Conservation (phyloP, 192 early-diverging fungal genomes). For the Podila horticola region DNA sequence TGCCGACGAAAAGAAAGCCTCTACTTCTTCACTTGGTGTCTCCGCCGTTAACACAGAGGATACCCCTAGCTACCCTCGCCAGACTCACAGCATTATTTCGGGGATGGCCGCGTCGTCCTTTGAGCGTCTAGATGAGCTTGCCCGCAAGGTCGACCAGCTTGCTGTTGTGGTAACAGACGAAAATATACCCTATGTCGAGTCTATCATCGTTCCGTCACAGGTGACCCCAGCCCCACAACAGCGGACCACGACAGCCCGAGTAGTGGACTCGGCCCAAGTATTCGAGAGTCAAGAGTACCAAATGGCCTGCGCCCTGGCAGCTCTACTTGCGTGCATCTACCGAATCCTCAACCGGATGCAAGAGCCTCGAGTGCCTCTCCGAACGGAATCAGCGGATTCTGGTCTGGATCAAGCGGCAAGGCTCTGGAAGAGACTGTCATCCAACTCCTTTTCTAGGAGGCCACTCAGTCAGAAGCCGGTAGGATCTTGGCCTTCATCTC, state of each 20-base stretch:
- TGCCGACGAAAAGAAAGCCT: neutral
- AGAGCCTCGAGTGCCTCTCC: conserved; percentile 11
- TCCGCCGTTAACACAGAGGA: neutral
- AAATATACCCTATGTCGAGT: neutral
- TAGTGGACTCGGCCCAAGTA: conserved; percentile 24
- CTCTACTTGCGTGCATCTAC: conserved; percentile 60
- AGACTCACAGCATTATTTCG: conserved; percentile 9
- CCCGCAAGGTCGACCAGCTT: conserved; percentile 43
- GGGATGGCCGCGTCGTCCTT: conserved; percentile 33
- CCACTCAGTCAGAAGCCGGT: neutral
- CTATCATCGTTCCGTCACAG: conserved; percentile 12
- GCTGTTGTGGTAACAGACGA: conserved; percentile 8
- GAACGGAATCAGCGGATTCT: conserved; percentile 44
- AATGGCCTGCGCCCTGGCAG: conserved; percentile 65
- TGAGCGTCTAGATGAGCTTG: conserved; percentile 36
- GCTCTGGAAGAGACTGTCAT: conserved; percentile 43
- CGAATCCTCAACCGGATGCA: conserved; percentile 56
- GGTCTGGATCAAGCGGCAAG: conserved; percentile 39
- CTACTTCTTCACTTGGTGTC: neutral
- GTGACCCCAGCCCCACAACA: neutral
- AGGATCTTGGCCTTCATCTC: conserved; percentile 3
- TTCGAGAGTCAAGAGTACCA: conserved; percentile 61
- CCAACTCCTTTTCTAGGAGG: conserved; percentile 22
- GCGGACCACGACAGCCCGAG: neutral
- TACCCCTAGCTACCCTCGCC: neutral